Base-by-base conservation (phyloP, 2,329 filamentous ascomycete genomes). In the Rhynchosporium secalis region DNA sequence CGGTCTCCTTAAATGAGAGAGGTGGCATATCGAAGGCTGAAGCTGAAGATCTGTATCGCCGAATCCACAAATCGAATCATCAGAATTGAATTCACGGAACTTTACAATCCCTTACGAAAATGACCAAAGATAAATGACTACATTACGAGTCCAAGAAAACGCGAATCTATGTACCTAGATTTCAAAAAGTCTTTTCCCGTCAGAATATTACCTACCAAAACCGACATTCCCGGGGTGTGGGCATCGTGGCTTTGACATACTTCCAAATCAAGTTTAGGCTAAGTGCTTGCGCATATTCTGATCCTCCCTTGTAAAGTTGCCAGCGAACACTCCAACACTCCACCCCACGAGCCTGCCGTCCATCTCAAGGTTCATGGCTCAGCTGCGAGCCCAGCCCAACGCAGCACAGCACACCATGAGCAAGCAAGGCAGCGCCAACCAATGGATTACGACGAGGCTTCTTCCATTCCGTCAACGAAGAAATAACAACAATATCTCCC, bases 1-100 rank as follows among this genome's bases (percentile, higher is more conserved):
- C 20, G 69, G 66, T 31, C 62, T 69, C 7, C 62, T 65, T 13
- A 70, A 58, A 62, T 20, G 68, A 70, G 20, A 62, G 66, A 15
- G 68, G 67, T 3, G 56, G 61, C 28, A 31, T 62, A 15, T 64
- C 63, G 10, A 61, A 62, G 15, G 49, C 54, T 2, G 68, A 69
- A 48, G 63, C 67, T 8, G 69, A 65, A 40, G 57, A 60, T 20
- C 26, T 71, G 8, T 69, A 66, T 52, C 59, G 65, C 3, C 63
- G 65, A 38, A 59, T 67, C 31, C 68, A 65, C n/a, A 59, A 63
- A 9, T 62, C 65, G 3, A 67, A 70, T 40, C 62, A 65, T 46
- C 60, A 36, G 9, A 5, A 6, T 36, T 36, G 33, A 36, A 10
- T 36, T 10, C 2, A 36, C 33, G 9, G 9, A 36, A 36, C 9